Evolutionary conservation across 805 yeast genomes (phyloP).

Genomic region (Saturnispora hagleri): DNA sequence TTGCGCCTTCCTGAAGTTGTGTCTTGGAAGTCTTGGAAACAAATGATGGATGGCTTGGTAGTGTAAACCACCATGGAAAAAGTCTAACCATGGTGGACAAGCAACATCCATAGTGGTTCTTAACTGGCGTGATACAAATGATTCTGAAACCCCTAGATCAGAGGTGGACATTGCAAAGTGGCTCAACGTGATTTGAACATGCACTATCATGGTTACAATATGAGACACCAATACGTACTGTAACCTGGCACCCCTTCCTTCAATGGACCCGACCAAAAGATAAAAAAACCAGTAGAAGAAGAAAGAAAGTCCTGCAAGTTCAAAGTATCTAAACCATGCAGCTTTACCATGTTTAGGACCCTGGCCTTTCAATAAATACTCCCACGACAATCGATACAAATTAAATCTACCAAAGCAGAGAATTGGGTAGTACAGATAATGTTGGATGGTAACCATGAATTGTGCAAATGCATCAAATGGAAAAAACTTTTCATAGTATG

Average conservation of each 20-base stretch:
- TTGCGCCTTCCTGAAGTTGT: constrained; percentile 72
- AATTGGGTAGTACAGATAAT: constrained; percentile 67
- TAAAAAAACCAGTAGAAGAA: constrained; percentile 83
- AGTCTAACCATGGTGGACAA: constrained; percentile 89
- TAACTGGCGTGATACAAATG: constrained; percentile 70
- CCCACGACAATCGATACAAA: constrained; percentile 74
- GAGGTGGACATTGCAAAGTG: constrained; percentile 93
- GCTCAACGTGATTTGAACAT: constrained; percentile 81
- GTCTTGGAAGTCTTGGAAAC: constrained; percentile 84
- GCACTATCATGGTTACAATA: constrained; percentile 81
- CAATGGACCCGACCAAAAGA: constrained; percentile 43
- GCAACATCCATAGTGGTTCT: constrained; percentile 94
- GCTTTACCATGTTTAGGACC: constrained; percentile 80
- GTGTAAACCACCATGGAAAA: constrained; percentile 85
- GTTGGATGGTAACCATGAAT: constrained; percentile 51
- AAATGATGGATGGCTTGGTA: constrained; percentile 87
- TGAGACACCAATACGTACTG: constrained; percentile 65
- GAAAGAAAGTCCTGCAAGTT: constrained; percentile 55
- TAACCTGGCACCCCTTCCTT: constrained; percentile 45
- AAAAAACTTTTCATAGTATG: constrained; percentile 62
- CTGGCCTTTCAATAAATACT: constrained; percentile 58
- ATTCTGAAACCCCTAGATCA: constrained; percentile 71
- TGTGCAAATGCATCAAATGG: constrained; percentile 63
- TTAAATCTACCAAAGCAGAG: constrained; percentile 80
- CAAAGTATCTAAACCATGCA: constrained; percentile 79